Evolutionary conservation across 2,329 filamentous ascomycete genomes (phyloP), one percentile per base, ranked within the genome.

Genomic region (Colletotrichum musae): DNA sequence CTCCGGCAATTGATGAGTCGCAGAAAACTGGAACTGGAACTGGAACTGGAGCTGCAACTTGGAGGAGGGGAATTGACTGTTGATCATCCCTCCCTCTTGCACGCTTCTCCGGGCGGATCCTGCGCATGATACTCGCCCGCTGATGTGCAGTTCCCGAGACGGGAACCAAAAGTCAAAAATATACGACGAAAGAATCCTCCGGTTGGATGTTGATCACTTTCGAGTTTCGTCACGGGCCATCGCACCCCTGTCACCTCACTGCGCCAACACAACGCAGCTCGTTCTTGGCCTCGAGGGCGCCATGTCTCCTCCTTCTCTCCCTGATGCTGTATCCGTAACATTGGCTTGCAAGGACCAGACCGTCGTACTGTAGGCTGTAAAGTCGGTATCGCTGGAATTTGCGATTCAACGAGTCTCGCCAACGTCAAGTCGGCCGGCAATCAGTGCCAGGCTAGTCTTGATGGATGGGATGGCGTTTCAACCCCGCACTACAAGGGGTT

Each of bases 401-500:
- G 43, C 51, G 51, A 51, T 67, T 26, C 21, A 52, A 67, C 18
- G 47, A 21, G 48, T 24, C 43, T 54, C 32, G 24, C 47, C 43
- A 16, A 56, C 51, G 26, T 21, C 43, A 18, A 16, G 16, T 47
- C 3, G 6, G 18, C 43, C 43, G 18, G 16, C 16, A 47, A 47
- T 18, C 32, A 36, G 32, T 43, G 24, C 16, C 32, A 68, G 36
- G 41, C 39, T 28, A n/a, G 47, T 12, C 52, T 41, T 21, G 18
- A 36, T 54, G 48, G 56, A 56, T 45, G 32, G 51, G 45, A 60
- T 32, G 61, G 36, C 52, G 67, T 70, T 70, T 70, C 67, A 68
- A 70, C 67, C 63, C 51, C 63, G 63, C 67, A 70, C 56, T 68
- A 57, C 43, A 58, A 62, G 57, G 57, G 57, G 45, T 39, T 18